phyloP scores from a whole-genome alignment of 1,284 basidiomycete species.

The Hemileia vastatrix region DNA sequence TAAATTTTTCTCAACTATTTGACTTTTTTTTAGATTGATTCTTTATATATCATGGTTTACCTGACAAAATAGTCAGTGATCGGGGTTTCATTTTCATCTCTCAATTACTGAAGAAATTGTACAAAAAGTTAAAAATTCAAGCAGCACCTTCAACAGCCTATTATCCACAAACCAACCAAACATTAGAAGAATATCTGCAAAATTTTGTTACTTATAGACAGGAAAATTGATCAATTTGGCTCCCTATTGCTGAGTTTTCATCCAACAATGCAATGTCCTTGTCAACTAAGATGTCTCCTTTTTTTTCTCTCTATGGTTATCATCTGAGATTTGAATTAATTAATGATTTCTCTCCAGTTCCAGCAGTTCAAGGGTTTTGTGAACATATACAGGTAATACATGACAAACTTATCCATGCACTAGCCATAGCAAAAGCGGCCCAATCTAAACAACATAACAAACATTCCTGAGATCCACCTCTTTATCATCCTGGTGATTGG shows the following conservation, averaged over 20 bases:
- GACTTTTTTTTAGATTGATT: neutral
- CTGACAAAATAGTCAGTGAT: constrained; percentile 1
- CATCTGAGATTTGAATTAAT: constrained; percentile 33
- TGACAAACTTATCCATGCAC: neutral
- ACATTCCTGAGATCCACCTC: neutral
- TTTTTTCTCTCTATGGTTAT: constrained; percentile 47
- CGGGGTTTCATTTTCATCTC: constrained; percentile 4
- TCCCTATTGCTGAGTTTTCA: constrained; percentile 40
- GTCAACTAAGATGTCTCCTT: constrained; percentile 45
- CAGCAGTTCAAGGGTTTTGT: no score
- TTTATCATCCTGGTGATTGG: neutral
- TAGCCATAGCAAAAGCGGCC: neutral
- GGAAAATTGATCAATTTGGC: constrained; percentile 30
- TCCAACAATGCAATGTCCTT: constrained; percentile 39
- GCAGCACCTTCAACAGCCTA: constrained; percentile 4
- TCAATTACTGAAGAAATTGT: neutral
- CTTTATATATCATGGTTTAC: neutral
- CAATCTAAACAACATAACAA: neutral
- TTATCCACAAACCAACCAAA: constrained; percentile 9
- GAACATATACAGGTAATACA: neutral
- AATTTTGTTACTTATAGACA: constrained; percentile 24
- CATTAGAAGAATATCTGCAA: constrained; percentile 1
- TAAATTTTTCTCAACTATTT: neutral
- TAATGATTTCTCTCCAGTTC: constrained; percentile 1
- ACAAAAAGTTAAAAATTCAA: neutral